phyloP scores from a whole-genome alignment of 2,329 filamentous ascomycete genomes.

The Pseudogymnoascus sp. region DNA sequence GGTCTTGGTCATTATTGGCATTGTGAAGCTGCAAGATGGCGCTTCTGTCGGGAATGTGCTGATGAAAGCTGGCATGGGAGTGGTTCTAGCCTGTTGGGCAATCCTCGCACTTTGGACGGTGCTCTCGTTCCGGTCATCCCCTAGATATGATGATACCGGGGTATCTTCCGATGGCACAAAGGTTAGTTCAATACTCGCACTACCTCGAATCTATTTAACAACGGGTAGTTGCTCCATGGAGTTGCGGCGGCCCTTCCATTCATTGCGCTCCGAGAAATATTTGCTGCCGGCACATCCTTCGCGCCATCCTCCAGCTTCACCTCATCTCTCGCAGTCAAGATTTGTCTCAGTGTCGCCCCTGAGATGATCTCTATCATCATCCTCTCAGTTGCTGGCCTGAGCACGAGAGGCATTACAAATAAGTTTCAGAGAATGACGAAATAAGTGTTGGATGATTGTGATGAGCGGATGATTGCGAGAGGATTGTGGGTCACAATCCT shows the following conservation, averaged over 20 bases:
- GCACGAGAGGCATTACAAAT: not conserved
- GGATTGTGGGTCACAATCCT: too few relatives aligned
- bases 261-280: constrained; percentile 4
- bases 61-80: not conserved
- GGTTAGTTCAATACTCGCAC: not conserved
- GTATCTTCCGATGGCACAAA: not conserved
- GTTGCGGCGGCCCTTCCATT: not conserved
- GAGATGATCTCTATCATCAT: not conserved
- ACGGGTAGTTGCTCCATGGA: not conserved
- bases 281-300: not conserved
- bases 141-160: not conserved
- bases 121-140: not conserved
- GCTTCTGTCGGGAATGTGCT: not conserved
- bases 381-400: not conserved
- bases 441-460: not conserved
- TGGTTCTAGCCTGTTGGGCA: not conserved
- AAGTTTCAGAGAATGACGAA: not conserved
- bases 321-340: not conserved
- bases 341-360: not conserved
- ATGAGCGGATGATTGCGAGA: not conserved
- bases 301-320: not conserved
- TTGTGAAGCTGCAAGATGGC: constrained; percentile 3
- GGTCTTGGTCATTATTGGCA: not conserved
- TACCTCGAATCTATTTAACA: not conserved
- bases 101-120: not conserved